These are phyloP conservation scores for Lanmaoa rubissima DNA, from an alignment of 768 basidiomycete genomes.

Conservation along the genomic window DNA sequence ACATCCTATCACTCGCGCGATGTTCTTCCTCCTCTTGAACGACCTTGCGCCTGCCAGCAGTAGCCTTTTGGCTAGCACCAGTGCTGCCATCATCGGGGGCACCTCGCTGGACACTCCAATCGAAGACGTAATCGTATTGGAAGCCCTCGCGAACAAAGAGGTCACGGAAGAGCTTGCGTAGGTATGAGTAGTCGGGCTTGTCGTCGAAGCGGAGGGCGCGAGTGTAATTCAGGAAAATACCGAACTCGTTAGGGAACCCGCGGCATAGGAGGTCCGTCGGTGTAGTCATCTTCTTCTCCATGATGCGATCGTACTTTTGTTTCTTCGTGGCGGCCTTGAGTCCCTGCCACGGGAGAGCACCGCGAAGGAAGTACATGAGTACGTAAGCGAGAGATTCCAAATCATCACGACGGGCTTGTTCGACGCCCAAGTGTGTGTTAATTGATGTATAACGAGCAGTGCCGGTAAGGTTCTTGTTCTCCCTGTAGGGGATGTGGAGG, in stretches of 20 bases:
- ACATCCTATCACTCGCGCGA: constrained; percentile 81
- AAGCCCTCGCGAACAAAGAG: constrained; percentile 96
- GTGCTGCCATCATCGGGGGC: constrained; percentile 64
- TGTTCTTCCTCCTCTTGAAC: constrained; percentile 86
- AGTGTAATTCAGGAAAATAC: constrained; percentile 98
- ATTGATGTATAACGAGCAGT: constrained; percentile 99
- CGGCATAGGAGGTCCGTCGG: constrained; percentile 96
- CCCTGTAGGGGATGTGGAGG: constrained; percentile 98
- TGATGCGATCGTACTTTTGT: constrained; percentile 99
- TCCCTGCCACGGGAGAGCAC: constrained; percentile 97
- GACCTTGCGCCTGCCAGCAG: constrained; percentile 70
- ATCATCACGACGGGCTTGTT: constrained; percentile 97
- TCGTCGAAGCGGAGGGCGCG: constrained; percentile 99
- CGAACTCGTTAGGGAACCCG: constrained; percentile 99
- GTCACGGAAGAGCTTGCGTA: constrained; percentile 98
- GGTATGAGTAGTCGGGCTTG: constrained; percentile 99
- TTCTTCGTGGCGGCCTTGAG: constrained; percentile 99
- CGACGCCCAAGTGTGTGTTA: constrained; percentile 98
- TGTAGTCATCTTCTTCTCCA: constrained; percentile 99
- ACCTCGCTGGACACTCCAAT: constrained; percentile 90
- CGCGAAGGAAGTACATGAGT: constrained; percentile 99
- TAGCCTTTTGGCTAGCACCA: constrained; percentile 59
- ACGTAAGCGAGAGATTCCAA: constrained; percentile 98
- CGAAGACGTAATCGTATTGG: constrained; percentile 99
- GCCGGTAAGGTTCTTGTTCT: constrained; percentile 99